Base-by-base conservation (phyloP, 2,329 filamentous ascomycete species). In the Sporothrix protearum region DNA sequence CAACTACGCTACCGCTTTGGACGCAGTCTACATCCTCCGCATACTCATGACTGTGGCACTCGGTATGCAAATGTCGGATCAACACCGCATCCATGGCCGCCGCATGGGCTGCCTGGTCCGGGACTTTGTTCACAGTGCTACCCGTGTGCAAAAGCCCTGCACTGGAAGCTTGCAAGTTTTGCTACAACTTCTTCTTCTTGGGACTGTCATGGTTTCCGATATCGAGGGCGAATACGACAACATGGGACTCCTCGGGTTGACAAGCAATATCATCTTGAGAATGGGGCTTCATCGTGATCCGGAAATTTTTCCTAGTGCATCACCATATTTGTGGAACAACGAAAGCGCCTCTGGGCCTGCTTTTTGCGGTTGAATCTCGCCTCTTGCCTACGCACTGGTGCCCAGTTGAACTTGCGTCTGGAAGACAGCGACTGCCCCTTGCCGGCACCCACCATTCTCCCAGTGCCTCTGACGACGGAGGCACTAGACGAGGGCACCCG, bases 251-350 rank as follows among this genome's bases (percentile, higher is more conserved):
- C 22, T 72, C 5, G 64, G 63, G 6, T 39, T 72, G 1, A 28
- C 71, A 1, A 74, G 45, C 53, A 72, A 76, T 47, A 71, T 75
- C n/a, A 57, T 72, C 0, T 53, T 57, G 10, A 75, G 61, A 47
- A 76, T 76, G 74, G 74, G 74, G 12, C 71, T 77, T 8, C 73
- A 77, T 36, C 74, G 75, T 1, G 73, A 76, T 30, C 76, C 76
- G 0, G 45, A 61, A 12, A 42, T 75, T 0, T 75, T 76, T 19
- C 33, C 57, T 25, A 63, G 68, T 7, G 55, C 75, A 1, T 70
- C 69, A 2, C 72, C 73, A 4, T 76, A 76, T 55, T 72, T 25
- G 73, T 74, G 2, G 75, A 76, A 53, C 51, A 75, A 1, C 64
- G 76, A 7, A 76, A 74, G 39, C 70, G 74, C 7, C 59, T 76